Evolutionary conservation across 805 yeast genomes (phyloP), one percentile per base, ranked within the genome.

Genomic region (Nakazawaea sp.): DNA sequence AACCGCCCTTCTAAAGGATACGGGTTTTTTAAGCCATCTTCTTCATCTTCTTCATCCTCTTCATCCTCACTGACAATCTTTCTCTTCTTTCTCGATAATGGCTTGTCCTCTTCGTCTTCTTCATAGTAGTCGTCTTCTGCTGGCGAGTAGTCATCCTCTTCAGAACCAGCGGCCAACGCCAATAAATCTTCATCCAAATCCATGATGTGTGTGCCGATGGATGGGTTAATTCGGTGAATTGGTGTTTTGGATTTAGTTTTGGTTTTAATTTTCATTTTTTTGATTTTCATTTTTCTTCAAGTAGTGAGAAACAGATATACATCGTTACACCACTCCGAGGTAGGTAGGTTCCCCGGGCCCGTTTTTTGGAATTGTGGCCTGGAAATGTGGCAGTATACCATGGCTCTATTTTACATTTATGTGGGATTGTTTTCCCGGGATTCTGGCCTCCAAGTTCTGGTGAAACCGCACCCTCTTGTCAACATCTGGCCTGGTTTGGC

Each of bases 1-100:
- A 80, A 92, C 52, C 86, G 87, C 6, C 95, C 96, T 52, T 88
- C 96, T 37, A 90, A 60, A 2, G 98, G 98, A 55, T 89, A 92
- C 8, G 97, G 98, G 50, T 82, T 81, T 31, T 58, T 50, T 8
- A 62, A 70, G 1, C 58, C 67, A 5, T 52, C 61, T 17, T 49
- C 68, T 1, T 53, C 56, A 1, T 58, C 67, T 5, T 52, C 60
- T 17, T 49, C 68, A 1, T 52, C 56, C 1, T 57, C 67, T 1
- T 53, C 57, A 1, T 54, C 59, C 8, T 55, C 61, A 24, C 45
- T 55, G 2, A 50, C 59, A 40, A 49, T 51, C 44, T 45, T 43
- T 55, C 33, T 33, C 38, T 23, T 35, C 32, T 24, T 36, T 26
- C 15, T 48, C 45, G 32, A 6, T 59, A 58, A 33, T 59, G 63